Evolutionary conservation across 2,329 filamentous ascomycete species (phyloP).

Genomic region (Nemania diffusa): DNA sequence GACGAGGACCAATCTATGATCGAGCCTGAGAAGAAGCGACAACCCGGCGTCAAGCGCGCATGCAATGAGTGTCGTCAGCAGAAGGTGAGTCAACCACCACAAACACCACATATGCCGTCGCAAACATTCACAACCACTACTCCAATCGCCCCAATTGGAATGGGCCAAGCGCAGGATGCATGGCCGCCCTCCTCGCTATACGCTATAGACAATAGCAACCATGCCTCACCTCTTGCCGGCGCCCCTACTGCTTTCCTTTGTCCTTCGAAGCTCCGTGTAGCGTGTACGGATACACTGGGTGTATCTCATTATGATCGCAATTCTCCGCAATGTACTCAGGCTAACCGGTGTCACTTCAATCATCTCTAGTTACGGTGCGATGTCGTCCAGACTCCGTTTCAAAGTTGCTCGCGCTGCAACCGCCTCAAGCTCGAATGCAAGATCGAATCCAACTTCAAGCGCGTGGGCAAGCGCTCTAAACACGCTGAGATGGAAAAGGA

Average conservation of each 20-base stretch:
- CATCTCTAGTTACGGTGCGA: slow-evolving; percentile 73
- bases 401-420: slow-evolving; percentile 79
- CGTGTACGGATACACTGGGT: slow-evolving; percentile 10
- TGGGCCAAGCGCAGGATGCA: slow-evolving; percentile 5
- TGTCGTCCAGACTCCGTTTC: slow-evolving; percentile 83
- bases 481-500: slow-evolving; percentile 89
- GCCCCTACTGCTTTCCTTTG: not conserved
- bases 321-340: slow-evolving; percentile 24
- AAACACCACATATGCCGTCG: slow-evolving; percentile 7
- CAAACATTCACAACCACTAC: not conserved
- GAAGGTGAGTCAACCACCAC: slow-evolving; percentile 68
- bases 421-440: slow-evolving; percentile 85
- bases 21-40: slow-evolving; percentile 69
- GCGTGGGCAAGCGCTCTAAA: slow-evolving; percentile 82
- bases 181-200: not conserved
- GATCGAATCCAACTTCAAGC: slow-evolving; percentile 89
- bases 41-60: slow-evolving; percentile 78
- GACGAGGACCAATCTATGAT: slow-evolving; percentile 67
- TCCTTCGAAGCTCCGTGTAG: not conserved
- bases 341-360: slow-evolving; percentile 33
- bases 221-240: slow-evolving; percentile 1
- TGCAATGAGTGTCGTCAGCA: slow-evolving; percentile 89
- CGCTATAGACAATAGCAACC: not conserved
- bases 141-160: slow-evolving; percentile 16
- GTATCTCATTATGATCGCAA: slow-evolving; percentile 32